Evolutionary conservation across 2,329 filamentous ascomycete species (phyloP).

Genomic region (Diaporthe sp.): DNA sequence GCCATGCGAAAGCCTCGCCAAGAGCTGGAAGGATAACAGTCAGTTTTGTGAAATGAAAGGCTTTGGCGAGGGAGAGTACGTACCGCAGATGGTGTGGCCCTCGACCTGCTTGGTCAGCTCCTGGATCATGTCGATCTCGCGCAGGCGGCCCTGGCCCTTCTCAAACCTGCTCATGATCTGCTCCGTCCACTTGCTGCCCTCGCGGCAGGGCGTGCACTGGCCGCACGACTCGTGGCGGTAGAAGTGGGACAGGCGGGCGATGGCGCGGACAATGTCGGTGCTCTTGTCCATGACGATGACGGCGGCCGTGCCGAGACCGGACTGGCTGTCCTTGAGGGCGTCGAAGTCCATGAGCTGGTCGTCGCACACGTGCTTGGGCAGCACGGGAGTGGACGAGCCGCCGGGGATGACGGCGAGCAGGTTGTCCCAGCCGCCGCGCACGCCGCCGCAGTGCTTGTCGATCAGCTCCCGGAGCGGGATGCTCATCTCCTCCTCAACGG

Average conservation of each 20-base stretch:
- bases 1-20: constrained; percentile 98
- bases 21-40: constrained; percentile 70
- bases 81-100: constrained; percentile 98
- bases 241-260: constrained; percentile 93
- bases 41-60: background rate
- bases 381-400: constrained; percentile 95
- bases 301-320: constrained; percentile 95
- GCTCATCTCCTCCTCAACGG: constrained; percentile 99
- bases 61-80: constrained; percentile 51
- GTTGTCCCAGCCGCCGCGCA: constrained; percentile 98
- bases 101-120: constrained; percentile 99
- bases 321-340: constrained; percentile 96
- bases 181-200: constrained; percentile 98
- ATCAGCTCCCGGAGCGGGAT: constrained; percentile 97
- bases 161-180: constrained; percentile 99
- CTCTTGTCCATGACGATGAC: constrained; percentile 99
- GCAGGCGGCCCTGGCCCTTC: constrained; percentile 86
- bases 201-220: constrained; percentile 99
- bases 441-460: constrained; percentile 97
- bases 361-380: constrained; percentile 91
- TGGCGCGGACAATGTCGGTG: constrained; percentile 94
- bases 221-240: constrained; percentile 99
- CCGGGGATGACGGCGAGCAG: constrained; percentile 94
- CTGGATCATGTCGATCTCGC: constrained; percentile 99
- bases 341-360: constrained; percentile 99